Evolutionary conservation across 1,139 yeast genomes (phyloP).

Genomic region (Sugiyamaella xylanicola): DNA sequence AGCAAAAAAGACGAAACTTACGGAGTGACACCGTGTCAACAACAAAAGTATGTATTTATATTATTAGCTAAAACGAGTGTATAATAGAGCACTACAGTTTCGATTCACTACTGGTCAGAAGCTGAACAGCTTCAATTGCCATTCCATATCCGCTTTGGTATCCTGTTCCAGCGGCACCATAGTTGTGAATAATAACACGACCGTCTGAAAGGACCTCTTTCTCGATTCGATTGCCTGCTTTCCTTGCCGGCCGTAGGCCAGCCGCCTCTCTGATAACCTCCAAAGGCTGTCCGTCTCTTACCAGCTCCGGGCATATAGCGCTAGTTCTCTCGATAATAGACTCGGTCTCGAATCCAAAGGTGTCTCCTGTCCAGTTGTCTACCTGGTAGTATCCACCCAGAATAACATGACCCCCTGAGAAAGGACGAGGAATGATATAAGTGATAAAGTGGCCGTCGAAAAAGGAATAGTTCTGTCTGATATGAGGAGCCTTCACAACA

Average conservation of each 20-base stretch:
- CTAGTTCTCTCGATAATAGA: constrained; percentile 63
- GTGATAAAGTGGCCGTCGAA: constrained; percentile 34
- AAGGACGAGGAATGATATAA: constrained; percentile 69
- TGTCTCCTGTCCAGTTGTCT: constrained; percentile 59
- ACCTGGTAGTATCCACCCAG: constrained; percentile 70
- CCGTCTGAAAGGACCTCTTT: constrained; percentile 45
- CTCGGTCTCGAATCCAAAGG: constrained; percentile 55
- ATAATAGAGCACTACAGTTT: constrained; percentile 6
- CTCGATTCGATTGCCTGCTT: constrained; percentile 69
- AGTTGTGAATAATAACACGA: constrained; percentile 57
- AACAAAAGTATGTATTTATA: background rate
- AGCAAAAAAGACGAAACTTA: background rate
- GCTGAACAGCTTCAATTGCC: constrained; percentile 52
- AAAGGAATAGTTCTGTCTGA: constrained; percentile 34
- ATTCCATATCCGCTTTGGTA: constrained; percentile 73
- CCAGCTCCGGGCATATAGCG: constrained; percentile 55
- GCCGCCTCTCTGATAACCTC: constrained; percentile 59
- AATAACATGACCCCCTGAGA: constrained; percentile 59
- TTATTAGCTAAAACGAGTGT: no score
- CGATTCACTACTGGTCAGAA: constrained; percentile 26
- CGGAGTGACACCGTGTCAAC: background rate
- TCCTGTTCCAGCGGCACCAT: constrained; percentile 79
- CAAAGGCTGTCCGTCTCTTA: constrained; percentile 44
- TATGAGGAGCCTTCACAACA: constrained; percentile 52
- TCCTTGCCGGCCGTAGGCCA: constrained; percentile 69